These are phyloP conservation scores for Kodamaea kaohsiungensis DNA, from an alignment of 805 yeast genomes.

Conservation along the genomic window DNA sequence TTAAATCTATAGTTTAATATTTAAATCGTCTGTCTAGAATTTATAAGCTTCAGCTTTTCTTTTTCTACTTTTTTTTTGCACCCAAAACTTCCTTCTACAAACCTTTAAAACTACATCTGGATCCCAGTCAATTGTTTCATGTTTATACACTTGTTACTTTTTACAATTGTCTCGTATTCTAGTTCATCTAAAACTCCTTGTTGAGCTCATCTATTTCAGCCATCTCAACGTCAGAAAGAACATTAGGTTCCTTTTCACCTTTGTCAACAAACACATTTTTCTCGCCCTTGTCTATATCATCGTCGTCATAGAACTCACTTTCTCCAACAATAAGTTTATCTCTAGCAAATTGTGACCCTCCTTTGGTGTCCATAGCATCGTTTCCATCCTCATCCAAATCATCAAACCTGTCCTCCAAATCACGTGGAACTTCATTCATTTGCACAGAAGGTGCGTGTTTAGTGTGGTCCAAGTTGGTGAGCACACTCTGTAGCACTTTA, in stretches of 20 bases:
- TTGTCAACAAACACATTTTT: conserved; percentile 8
- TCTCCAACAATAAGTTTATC: conserved; percentile 25
- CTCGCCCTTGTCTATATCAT: conserved; percentile 24
- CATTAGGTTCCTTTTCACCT: background rate
- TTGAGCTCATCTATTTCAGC: conserved; percentile 10
- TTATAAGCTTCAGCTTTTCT: no score
- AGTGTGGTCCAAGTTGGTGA: conserved; percentile 28
- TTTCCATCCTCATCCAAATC: conserved; percentile 27
- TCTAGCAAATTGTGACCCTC: conserved; percentile 27
- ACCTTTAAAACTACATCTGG: no score
- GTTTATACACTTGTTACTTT: background rate
- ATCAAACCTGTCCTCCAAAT: conserved; percentile 25
- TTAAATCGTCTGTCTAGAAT: no score
- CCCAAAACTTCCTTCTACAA: no score
- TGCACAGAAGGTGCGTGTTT: conserved; percentile 31
- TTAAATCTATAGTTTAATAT: no score
- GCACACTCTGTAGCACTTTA: conserved; percentile 25
- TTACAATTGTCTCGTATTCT: no score
- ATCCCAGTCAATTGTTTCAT: background rate
- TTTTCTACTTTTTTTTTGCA: no score
- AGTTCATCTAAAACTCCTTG: background rate
- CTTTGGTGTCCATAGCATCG: conserved; percentile 27
- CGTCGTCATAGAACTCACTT: conserved; percentile 28
- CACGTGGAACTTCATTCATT: conserved; percentile 28
- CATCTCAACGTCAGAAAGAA: conserved; percentile 9